Conservation (phyloP, 148 eudicot species). For the Camellia japonica region DNA sequence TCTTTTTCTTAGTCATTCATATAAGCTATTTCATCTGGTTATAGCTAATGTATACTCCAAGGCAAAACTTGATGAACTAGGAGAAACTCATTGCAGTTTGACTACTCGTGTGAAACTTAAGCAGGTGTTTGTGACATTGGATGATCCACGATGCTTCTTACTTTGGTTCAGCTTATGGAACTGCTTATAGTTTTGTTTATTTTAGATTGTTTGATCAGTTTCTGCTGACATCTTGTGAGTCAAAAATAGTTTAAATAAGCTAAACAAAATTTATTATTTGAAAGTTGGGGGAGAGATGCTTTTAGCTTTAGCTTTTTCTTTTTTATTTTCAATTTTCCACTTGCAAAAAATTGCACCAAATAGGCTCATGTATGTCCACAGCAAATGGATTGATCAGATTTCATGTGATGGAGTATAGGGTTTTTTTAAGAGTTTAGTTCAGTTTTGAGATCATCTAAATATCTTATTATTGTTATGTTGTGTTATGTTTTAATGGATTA, state of each 20-base stretch:
- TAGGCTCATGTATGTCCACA: not conserved
- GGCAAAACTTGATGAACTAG: not conserved
- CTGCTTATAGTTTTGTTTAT: no score
- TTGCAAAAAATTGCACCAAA: no score
- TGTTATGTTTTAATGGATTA: slow-evolving; percentile 1
- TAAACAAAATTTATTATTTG: no score
- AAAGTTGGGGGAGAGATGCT: no score
- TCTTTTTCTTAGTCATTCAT: not conserved
- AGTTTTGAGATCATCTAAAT: no score
- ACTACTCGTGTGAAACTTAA: not conserved
- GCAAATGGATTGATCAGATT: not conserved
- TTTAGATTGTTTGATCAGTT: no score
- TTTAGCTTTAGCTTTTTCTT: no score
- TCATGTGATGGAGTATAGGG: not conserved
- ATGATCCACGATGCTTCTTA: not conserved
- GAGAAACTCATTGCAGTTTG: not conserved
- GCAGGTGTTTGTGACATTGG: not conserved
- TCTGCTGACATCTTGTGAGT: no score
- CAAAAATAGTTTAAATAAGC: no score
- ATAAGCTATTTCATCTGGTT: not conserved
- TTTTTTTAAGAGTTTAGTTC: no score
- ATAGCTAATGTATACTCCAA: not conserved
- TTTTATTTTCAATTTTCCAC: no score
- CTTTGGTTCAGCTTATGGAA: not conserved
- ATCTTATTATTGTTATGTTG: not conserved